A percentile compares a stretch with the other conserved stretches of the same genome.
These are phyloP conservation scores for Salpingoeca rosetta DNA, from an alignment of 78 protist species.

Conservation along the genomic window DNA sequence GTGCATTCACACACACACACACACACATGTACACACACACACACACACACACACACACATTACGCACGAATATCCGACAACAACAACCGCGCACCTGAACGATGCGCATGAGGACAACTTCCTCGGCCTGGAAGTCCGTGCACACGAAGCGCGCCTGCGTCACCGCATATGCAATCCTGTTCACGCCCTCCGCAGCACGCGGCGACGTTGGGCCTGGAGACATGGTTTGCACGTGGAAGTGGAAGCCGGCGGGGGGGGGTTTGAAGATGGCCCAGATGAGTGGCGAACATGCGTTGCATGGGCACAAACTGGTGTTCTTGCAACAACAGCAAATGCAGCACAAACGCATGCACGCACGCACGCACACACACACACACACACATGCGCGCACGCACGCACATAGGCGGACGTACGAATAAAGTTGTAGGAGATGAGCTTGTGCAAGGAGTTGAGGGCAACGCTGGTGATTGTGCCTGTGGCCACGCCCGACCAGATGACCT, in stretches of 20 bases:
- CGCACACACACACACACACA: neutral
- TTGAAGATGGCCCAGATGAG: neutral
- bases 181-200: conserved; percentile 26
- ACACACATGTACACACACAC: too few relatives aligned
- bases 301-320: neutral
- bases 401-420: conserved; percentile 8
- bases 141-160: conserved; percentile 78
- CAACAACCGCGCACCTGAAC: conserved; percentile 37
- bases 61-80: too few relatives aligned
- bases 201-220: conserved; percentile 21
- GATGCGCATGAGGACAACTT: conserved; percentile 77
- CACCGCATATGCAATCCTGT: conserved; percentile 55
- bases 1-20: neutral
- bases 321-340: too few relatives aligned
- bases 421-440: conserved; percentile 52
- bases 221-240: neutral
- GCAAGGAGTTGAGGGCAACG: conserved; percentile 66
- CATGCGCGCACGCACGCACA: neutral
- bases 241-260: too few relatives aligned
- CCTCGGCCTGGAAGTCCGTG: conserved; percentile 78
- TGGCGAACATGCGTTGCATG: neutral
- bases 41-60: too few relatives aligned
- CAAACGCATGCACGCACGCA: too few relatives aligned
- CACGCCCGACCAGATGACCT: conserved; percentile 58
- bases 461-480: conserved; percentile 83